Conservation (phyloP, 2,329 filamentous ascomycete species). For the Ambrosiella beaveri region DNA sequence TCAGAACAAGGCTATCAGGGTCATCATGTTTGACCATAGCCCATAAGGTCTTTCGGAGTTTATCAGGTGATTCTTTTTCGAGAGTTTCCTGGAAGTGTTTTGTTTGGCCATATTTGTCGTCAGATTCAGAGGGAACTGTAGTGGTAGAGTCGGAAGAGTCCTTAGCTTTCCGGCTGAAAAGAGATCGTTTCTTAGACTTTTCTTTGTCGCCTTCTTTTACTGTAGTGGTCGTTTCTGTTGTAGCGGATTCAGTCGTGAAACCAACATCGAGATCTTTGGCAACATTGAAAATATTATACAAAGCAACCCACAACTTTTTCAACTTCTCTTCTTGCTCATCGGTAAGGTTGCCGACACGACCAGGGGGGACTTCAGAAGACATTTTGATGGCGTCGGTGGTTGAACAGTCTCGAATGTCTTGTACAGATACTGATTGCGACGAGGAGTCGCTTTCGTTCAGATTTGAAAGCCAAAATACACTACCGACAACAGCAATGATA, state of each 20-base stretch:
- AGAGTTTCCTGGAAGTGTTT: slow-evolving; percentile 75
- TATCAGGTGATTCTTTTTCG: slow-evolving; percentile 57
- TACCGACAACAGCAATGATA: too few species aligned
- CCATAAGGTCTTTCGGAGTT: slow-evolving; percentile 72
- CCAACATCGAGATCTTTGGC: slow-evolving; percentile 1
- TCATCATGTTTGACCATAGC: slow-evolving; percentile 89
- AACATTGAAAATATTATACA: slow-evolving; percentile 61
- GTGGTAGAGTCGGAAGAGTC: slow-evolving; percentile 30
- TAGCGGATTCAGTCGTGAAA: slow-evolving; percentile 13
- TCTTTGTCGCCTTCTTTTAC: slow-evolving; percentile 36
- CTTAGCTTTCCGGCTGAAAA: slow-evolving; percentile 48
- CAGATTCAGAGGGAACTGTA: slow-evolving; percentile 31
- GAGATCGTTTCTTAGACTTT: slow-evolving; percentile 55
- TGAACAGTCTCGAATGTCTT: not conserved
- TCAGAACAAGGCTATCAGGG: slow-evolving; percentile 66
- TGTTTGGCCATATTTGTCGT: slow-evolving; percentile 86
- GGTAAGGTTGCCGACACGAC: slow-evolving; percentile 76
- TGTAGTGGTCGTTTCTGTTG: slow-evolving; percentile 18
- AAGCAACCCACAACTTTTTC: slow-evolving; percentile 65
- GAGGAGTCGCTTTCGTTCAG: too few species aligned
- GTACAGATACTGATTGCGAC: not conserved
- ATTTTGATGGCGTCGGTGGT: not conserved
- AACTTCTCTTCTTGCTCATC: slow-evolving; percentile 76
- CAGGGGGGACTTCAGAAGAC: slow-evolving; percentile 32
- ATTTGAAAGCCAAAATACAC: too few species aligned